Conservation (phyloP, 768 basidiomycete species). For the Dioszegia crocea region DNA sequence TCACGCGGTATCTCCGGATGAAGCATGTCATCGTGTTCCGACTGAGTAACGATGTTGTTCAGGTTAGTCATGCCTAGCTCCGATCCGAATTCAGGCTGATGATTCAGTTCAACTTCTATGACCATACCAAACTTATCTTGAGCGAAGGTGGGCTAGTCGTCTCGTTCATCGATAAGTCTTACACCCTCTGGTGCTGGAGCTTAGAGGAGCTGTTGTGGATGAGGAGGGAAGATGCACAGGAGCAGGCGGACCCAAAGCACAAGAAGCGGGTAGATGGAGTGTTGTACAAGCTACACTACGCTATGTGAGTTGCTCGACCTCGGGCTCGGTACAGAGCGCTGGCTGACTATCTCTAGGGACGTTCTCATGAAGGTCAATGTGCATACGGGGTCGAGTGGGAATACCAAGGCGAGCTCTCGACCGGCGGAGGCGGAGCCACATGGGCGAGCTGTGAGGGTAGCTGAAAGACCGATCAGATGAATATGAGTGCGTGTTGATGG, state of each 20-base stretch:
- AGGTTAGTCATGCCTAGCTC: constrained; percentile 57
- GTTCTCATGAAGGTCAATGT: constrained; percentile 4
- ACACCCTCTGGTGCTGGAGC: constrained; percentile 68
- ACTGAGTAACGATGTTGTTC: constrained; percentile 89
- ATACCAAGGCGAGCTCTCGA: not conserved
- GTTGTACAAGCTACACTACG: constrained; percentile 37
- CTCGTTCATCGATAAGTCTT: constrained; percentile 87
- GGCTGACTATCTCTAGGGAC: constrained; percentile 1
- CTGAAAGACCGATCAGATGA: constrained; percentile 11
- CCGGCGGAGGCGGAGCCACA: not conserved
- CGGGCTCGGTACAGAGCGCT: not conserved
- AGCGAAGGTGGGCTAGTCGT: constrained; percentile 72
- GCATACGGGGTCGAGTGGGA: not conserved
- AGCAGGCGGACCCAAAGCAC: constrained; percentile 23
- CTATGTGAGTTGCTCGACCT: constrained; percentile 21
- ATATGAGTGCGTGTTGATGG: not conserved
- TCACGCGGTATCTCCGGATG: constrained; percentile 92
- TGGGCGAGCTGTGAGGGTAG: not conserved
- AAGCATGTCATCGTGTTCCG: constrained; percentile 96
- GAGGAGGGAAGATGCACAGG: constrained; percentile 13
- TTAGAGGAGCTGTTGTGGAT: constrained; percentile 64
- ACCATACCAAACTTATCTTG: constrained; percentile 90
- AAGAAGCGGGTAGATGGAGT: constrained; percentile 34
- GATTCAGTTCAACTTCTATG: constrained; percentile 92
- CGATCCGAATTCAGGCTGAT: not conserved